Base-by-base conservation (phyloP, 2,329 filamentous ascomycete genomes). In the Xylaria sp. region DNA sequence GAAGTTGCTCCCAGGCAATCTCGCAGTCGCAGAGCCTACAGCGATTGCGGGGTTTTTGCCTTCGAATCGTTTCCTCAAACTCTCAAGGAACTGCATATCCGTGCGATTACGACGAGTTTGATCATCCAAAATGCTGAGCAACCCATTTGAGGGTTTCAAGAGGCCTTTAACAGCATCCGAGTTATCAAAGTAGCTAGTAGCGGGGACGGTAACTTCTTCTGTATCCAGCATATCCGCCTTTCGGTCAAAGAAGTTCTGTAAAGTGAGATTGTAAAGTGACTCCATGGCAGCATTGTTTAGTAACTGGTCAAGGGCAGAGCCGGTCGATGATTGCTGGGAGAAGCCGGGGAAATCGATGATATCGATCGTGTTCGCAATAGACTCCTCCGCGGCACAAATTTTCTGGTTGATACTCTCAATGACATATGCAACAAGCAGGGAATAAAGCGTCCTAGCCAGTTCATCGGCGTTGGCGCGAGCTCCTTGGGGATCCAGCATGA, bases 111-210 rank as follows among this genome's bases (percentile, higher is more conserved):
- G 92, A 58, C 93, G 91, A 54, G 94, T 97, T 81, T 99, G 96
- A 77, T 99, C 96, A 77, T 99, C 96, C 0, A 99, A 85, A 72
- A 99, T 99, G 81, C 94, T 94, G 23, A 99, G 85, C 48, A 99
- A 85, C 54, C 96, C 96, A 76, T 98, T 98, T 31, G 94, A 94
- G 66, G 93, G 87, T 83, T 98, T 99, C 65, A 99, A 84, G 39
- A 99, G 86, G 13, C 94, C 95, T 76, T 92, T 94, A 69, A 98
- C 94, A 10, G 95, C 94, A 79, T 98, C 96, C 0, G 93, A 94
- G 80, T 98, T 99, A 81, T 99, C 96, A 75, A 98, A 99, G 81
- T 98, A 99, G 82, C 94, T 97, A 0, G 95, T 98, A 0, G 94
- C 91, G 1, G 94, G 88, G 2, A 99, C 93, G 39, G 87, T 90